A percentile compares a stretch with the other conserved stretches of the same genome.
Conservation (phyloP, 306 rosid species). For the Corylus avellana region DNA sequence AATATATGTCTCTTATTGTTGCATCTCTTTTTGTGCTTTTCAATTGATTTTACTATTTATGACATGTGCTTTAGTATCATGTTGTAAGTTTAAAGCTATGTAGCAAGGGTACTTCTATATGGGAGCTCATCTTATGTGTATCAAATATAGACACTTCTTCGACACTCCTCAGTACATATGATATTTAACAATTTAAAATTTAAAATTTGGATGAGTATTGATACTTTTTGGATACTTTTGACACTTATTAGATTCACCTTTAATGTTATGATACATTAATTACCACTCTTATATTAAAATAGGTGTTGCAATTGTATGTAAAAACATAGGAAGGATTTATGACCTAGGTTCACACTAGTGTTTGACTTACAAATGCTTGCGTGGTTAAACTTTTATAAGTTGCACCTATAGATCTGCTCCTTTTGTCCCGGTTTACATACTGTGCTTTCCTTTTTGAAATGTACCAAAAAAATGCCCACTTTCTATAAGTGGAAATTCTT, state of each 20-base stretch:
- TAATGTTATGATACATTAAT: neutral
- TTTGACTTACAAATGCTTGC: too few species aligned
- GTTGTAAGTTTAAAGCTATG: neutral
- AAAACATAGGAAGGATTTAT: neutral
- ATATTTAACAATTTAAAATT: neutral
- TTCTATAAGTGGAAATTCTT: neutral
- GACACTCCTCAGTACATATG: neutral
- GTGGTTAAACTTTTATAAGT: neutral
- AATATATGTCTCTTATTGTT: neutral
- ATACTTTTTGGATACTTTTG: neutral
- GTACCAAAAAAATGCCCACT: neutral
- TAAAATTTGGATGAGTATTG: neutral
- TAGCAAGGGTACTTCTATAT: neutral
- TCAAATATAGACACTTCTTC: neutral
- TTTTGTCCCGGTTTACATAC: neutral
- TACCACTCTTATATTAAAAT: neutral
- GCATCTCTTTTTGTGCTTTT: neutral
- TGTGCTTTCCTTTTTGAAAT: neutral
- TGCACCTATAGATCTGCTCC: neutral
- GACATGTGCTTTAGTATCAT: neutral
- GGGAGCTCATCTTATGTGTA: neutral
- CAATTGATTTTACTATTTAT: neutral
- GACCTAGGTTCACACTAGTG: neutral
- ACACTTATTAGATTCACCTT: too few species aligned
- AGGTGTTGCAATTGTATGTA: neutral